Percentiles rank a stretch among this genome's conserved stretches.
Evolutionary conservation across 257 asterid species (phyloP).

Genomic region (Galeopsis tetrahit): DNA sequence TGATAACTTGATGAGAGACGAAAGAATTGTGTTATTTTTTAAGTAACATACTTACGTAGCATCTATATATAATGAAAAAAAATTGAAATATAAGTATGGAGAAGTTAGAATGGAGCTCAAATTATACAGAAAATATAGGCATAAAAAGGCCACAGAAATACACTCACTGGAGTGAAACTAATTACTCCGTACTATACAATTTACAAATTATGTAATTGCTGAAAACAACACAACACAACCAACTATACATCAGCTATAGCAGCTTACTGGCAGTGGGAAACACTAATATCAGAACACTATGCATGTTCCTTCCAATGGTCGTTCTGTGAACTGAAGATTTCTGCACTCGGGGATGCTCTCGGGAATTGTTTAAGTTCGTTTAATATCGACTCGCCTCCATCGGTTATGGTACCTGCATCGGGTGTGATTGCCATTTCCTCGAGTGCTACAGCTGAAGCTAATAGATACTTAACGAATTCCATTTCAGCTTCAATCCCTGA

Average conservation of each 20-base stretch:
- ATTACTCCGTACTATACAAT: not conserved
- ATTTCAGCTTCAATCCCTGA: constrained; percentile 61
- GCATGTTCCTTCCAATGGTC: constrained; percentile 26
- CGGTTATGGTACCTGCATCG: constrained; percentile 36
- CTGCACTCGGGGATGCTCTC: constrained; percentile 52
- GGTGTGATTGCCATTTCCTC: constrained; percentile 57
- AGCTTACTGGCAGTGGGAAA: not conserved
- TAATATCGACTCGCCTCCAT: constrained; percentile 51
- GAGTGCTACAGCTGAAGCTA: constrained; percentile 57
- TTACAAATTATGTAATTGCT: not conserved
- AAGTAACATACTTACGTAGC: too few species aligned
- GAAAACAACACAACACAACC: not conserved
- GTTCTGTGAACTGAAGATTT: constrained; percentile 45
- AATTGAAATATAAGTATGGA: not conserved
- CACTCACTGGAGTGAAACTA: not conserved
- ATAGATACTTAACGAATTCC: constrained; percentile 59
- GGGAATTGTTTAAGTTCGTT: constrained; percentile 53
- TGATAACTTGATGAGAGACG: too few species aligned
- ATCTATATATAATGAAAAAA: too few species aligned
- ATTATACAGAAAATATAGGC: not conserved
- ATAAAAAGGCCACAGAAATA: not conserved
- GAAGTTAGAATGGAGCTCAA: not conserved
- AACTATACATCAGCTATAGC: not conserved
- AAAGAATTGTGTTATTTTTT: too few species aligned
- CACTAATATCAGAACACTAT: constrained; percentile 7